Conservation (phyloP, 78 protist species). For the Emiliania huxleyi region DNA sequence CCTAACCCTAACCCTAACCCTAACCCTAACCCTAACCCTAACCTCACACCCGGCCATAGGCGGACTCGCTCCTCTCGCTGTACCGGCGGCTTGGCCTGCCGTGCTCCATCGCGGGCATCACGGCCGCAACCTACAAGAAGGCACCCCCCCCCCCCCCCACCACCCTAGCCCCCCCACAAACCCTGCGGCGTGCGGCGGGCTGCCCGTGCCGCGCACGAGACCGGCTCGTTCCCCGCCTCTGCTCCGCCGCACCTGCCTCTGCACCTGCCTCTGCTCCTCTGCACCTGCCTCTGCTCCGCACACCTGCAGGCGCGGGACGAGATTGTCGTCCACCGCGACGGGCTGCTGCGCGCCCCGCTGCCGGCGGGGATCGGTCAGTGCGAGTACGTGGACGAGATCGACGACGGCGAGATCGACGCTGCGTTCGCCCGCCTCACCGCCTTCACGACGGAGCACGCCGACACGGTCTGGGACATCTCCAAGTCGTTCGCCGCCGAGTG, state of each 20-base stretch:
- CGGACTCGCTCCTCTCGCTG: neutral
- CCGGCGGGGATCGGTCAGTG: neutral
- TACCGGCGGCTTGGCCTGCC: neutral
- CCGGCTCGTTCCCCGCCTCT: too few species aligned
- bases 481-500: neutral
- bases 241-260: too few species aligned
- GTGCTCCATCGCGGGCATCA: neutral
- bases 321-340: slow-evolving; percentile 27
- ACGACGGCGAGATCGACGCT: neutral
- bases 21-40: too few species aligned
- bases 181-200: too few species aligned
- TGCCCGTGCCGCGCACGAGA: too few species aligned
- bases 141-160: too few species aligned
- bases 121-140: slow-evolving; percentile 10
- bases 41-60: too few species aligned
- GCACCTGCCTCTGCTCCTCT: too few species aligned
- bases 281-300: too few species aligned
- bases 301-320: neutral
- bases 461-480: neutral
- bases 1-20: too few species aligned
- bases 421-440: neutral
- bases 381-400: neutral
- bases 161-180: too few species aligned
- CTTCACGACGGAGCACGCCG: neutral
- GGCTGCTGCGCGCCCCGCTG: slow-evolving; percentile 25